Evolutionary conservation across 805 yeast species (phyloP), one percentile per base, ranked within the genome.

Genomic region (Cyberlindnera maritima): DNA sequence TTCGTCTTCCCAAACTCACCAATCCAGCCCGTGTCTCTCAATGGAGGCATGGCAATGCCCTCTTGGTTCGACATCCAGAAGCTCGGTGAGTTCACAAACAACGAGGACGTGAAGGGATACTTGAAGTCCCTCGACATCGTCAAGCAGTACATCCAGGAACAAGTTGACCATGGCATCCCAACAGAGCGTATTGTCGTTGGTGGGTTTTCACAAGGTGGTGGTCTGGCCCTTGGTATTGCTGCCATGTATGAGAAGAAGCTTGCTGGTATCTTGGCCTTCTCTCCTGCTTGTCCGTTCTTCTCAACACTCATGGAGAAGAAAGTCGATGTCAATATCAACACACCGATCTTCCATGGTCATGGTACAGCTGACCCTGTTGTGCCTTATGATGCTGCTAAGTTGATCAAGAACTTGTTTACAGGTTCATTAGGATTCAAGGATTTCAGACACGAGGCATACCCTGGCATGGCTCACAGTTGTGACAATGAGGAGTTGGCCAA

Each of bases 151-250:
- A 71, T 85, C 36, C 63, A 74, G 18, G 80, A 80, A 46, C 56
- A 83, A 54, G 68, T 77, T 14, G 77, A 75, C 9, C 56, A 58
- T 7, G 80, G 84, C 10, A 75, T 86, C 31, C 73, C 78, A 4
- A 71, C 85, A 0, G 80, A 79, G 15, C 78, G 85, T 44, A 85
- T 94, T 39, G 70, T 94, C n/a, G 71, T 94, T 47, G 98, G 98
- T 31, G 99, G 99, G 0, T 94, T 94, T 63, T 85, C 95, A 4
- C 99, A 94, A 68, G 99, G 99, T 46, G 95, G 89, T 41, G 90
- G 96, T 2, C 50, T 92, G 11, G 69, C 94, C 1, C 68, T 87
- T 49, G 88, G 87, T 3, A 61, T 84, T 14, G 71, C 79, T 19
- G 70, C 83, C 0, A 64, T 75, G 11, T 63, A 74, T 28, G 81